phyloP scores from a whole-genome alignment of 2,329 filamentous ascomycete species.

The Epichloe baconii region DNA sequence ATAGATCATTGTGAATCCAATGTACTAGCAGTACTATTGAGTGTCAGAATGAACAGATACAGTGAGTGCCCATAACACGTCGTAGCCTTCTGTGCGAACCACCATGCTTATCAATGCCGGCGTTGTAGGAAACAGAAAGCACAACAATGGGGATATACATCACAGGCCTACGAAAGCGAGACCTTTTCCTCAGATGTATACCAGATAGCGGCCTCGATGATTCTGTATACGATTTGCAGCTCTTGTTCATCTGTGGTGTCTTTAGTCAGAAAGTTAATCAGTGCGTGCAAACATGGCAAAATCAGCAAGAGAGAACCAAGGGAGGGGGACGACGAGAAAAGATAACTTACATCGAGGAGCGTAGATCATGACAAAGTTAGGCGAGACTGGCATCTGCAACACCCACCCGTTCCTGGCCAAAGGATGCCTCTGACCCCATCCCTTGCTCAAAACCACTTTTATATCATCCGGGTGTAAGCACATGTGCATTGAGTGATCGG shows the following conservation, averaged over 20 bases:
- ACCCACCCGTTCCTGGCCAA: slow-evolving; percentile 55
- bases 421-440: slow-evolving; percentile 65
- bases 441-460: slow-evolving; percentile 54
- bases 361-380: slow-evolving; percentile 71
- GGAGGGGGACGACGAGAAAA: neutral
- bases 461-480: slow-evolving; percentile 70
- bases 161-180: slow-evolving; percentile 14
- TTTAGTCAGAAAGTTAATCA: neutral
- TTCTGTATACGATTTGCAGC: slow-evolving; percentile 50
- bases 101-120: no score
- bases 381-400: slow-evolving; percentile 50
- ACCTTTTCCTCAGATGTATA: slow-evolving; percentile 39
- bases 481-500: slow-evolving; percentile 66
- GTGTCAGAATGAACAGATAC: no score
- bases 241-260: slow-evolving; percentile 43
- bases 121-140: no score
- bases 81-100: no score
- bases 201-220: slow-evolving; percentile 65
- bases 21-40: neutral
- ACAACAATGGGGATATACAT: no score
- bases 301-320: neutral
- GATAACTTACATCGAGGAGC: slow-evolving; percentile 46
- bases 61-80: no score
- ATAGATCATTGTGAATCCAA: neutral
- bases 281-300: neutral